Base-by-base conservation (phyloP, 1,139 yeast genomes). In the Pichia sp. region DNA sequence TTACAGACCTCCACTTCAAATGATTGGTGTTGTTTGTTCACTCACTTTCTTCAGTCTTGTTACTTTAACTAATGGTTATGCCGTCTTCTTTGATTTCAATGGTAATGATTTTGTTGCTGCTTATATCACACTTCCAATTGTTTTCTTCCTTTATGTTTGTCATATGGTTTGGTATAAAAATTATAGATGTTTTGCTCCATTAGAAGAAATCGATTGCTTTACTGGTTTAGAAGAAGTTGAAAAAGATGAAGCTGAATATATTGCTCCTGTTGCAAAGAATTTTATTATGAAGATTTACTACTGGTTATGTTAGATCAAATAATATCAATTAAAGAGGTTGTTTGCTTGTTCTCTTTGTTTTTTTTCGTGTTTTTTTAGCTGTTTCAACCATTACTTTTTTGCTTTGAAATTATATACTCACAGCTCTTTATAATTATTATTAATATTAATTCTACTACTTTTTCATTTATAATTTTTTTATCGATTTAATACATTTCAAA, bases 101-200 rank as follows among this genome's bases (percentile, higher is more conserved):
- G 79, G 76, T n/a, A 61, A 74, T 29, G 65, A 63, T 63, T 82
- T 83, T 59, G 67, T 82, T 53, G 85, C 86, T 28, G 81, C 86
- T 14, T 83, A 83, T 66, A 71, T 82, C 58, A 80, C 86, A 1
- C 63, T 82, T 51, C 86, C 86, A 28, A 71, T 81, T 43, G 75
- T 81, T 48, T 29, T 77, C 1, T 67, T 68, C 6, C 70, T 81
- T 36, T 81, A 77, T 61, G 52, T 72, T 30, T 82, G 62, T 25
- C 67, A 63, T 45, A 55, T 57, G 49, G 64, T 72, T 42, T 67
- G 64, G 56, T 61, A 66, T 7, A 76, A 73, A 22, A 69, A 62
- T 44, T 63, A 36, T 47, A 60, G 28, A 39, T 10, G 54, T 67
- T 62, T 71, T 34, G 67, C 61, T 10, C 79, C 79, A 16, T 62